Evolutionary conservation across 495 filamentous ascomycete genomes (phyloP).

Genomic region (Astrothelium macrocarpum): DNA sequence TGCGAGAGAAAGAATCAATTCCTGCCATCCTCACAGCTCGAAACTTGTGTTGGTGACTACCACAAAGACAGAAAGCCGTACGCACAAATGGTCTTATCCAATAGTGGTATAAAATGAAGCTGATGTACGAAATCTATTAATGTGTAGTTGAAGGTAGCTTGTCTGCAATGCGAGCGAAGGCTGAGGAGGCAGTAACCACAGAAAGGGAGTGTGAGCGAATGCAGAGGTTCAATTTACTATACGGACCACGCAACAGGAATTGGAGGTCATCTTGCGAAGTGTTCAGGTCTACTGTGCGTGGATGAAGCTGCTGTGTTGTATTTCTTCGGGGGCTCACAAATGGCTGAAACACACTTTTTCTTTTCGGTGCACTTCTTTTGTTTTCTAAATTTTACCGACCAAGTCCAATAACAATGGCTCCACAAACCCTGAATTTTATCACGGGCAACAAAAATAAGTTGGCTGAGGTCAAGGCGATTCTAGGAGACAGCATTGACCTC

Average conservation of each 20-base stretch:
- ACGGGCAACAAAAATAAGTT: conserved; percentile 95
- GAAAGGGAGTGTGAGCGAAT: too few species aligned
- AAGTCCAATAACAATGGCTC: background rate
- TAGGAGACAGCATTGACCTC: conserved; percentile 61
- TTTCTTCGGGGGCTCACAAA: too few species aligned
- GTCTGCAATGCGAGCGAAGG: too few species aligned
- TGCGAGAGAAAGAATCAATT: background rate
- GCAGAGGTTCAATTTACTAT: too few species aligned
- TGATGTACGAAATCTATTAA: too few species aligned
- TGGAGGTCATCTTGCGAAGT: too few species aligned
- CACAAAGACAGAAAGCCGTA: background rate
- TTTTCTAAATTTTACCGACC: background rate
- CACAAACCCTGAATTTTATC: conserved; percentile 71
- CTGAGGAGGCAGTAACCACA: too few species aligned
- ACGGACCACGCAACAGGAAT: too few species aligned
- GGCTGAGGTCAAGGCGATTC: conserved; percentile 73
- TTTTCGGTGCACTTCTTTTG: background rate
- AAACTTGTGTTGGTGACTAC: background rate
- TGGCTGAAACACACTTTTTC: background rate
- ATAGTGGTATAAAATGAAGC: too few species aligned
- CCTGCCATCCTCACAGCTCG: background rate
- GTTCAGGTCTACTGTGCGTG: too few species aligned
- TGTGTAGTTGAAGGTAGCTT: too few species aligned
- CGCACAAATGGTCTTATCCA: background rate
- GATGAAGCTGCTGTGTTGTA: too few species aligned